Conservation (phyloP, 306 rosid genomes). For the Lupinus albus region DNA sequence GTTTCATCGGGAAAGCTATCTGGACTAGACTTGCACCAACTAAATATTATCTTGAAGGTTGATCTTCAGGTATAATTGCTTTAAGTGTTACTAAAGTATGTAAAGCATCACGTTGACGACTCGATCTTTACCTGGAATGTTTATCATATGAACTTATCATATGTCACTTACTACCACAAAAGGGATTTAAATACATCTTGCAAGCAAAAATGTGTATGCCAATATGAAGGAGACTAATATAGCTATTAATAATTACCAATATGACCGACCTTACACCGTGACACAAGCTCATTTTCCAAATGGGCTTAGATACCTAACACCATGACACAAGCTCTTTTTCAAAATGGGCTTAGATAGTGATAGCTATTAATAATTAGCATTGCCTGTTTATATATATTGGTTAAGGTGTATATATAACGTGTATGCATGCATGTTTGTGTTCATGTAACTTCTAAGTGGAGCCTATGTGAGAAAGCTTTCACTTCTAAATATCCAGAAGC, state of each 20-base stretch:
- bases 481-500: background rate
- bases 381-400: background rate
- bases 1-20: constrained; percentile 79
- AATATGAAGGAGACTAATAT: constrained; percentile 1
- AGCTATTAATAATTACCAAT: constrained; percentile 5
- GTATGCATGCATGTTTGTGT: background rate
- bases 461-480: constrained; percentile 12
- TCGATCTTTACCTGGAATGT: constrained; percentile 5
- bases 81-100: constrained; percentile 17
- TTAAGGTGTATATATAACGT: constrained; percentile 2
- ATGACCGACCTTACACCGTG: background rate
- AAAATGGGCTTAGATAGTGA: background rate
- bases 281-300: constrained; percentile 4
- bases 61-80: constrained; percentile 84
- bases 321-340: background rate
- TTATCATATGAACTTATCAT: background rate
- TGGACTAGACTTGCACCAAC: constrained; percentile 95
- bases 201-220: background rate
- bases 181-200: constrained; percentile 13
- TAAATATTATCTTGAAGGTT: constrained; percentile 88
- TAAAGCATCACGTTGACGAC: constrained; percentile 13
- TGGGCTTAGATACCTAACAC: background rate
- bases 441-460: background rate
- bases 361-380: too few species aligned
- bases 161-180: constrained; percentile 3